A percentile compares a stretch with the other conserved stretches of the same genome.
Conservation (phyloP, 257 asterid genomes). For the Primulina huaijiensis region DNA sequence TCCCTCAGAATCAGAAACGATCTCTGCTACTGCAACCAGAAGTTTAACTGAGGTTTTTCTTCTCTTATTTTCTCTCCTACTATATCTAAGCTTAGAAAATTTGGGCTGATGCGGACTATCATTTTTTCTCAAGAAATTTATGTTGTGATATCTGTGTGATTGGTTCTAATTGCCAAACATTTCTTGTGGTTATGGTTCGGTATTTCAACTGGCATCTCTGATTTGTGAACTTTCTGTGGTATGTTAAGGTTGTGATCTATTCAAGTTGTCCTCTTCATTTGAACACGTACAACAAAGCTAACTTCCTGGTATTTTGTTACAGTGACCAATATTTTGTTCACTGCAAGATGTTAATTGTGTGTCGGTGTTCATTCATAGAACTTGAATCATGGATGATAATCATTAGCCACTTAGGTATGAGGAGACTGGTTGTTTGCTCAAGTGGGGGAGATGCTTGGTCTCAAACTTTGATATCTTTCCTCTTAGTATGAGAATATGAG, state of each 20-base stretch:
- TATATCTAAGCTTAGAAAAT: neutral
- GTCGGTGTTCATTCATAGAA: no score
- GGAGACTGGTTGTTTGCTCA: neutral
- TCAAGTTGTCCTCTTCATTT: constrained; percentile 1
- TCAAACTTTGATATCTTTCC: constrained; percentile 1
- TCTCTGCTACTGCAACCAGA: constrained; percentile 73
- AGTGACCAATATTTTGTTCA: neutral
- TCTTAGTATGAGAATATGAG: neutral
- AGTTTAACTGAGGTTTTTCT: constrained; percentile 68
- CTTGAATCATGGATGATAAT: no score
- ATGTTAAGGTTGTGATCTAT: no score
- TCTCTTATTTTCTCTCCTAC: constrained; percentile 24
- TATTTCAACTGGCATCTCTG: neutral
- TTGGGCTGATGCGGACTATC: constrained; percentile 11
- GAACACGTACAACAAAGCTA: neutral
- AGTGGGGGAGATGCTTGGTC: constrained; percentile 6
- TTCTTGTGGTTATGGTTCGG: no score
- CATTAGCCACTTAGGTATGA: no score
- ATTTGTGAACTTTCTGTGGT: neutral
- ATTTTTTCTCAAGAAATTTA: constrained; percentile 15
- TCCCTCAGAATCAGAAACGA: constrained; percentile 87
- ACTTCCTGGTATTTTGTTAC: neutral
- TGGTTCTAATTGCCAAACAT: no score
- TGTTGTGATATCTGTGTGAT: neutral
- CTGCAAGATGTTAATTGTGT: neutral